phyloP scores from a whole-genome alignment of 2,329 filamentous ascomycete species.

The Ceratocystis cacaofunesta region DNA sequence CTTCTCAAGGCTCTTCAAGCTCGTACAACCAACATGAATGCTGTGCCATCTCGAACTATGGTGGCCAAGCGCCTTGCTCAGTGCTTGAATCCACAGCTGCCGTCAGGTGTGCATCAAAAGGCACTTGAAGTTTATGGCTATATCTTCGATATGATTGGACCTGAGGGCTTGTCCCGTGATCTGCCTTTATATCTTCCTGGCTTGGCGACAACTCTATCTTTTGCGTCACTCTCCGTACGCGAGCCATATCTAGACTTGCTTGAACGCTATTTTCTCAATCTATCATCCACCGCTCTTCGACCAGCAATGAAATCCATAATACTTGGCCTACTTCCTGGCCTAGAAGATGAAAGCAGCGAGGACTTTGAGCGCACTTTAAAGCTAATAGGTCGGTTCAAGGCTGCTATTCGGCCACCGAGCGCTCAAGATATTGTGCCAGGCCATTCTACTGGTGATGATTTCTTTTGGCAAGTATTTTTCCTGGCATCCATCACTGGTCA shows the following conservation, averaged over 20 bases:
- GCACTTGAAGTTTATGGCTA: conserved; percentile 85
- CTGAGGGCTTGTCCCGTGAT: conserved; percentile 64
- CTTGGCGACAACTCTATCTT: conserved; percentile 75
- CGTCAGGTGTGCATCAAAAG: conserved; percentile 95
- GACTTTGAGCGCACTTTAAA: conserved; percentile 82
- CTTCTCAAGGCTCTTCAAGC: conserved; percentile 87
- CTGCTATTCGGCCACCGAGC: conserved; percentile 39
- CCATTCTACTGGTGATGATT: conserved; percentile 56
- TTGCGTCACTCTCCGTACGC: conserved; percentile 83
- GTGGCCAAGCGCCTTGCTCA: conserved; percentile 87
- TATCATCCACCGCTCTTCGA: conserved; percentile 57
- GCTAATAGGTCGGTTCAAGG: conserved; percentile 64
- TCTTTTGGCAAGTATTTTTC: conserved; percentile 98
- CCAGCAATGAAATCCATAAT: conserved; percentile 85
- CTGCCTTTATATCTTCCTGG: conserved; percentile 81
- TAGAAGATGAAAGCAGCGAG: conserved; percentile 93
- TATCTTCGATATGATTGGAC: conserved; percentile 74
- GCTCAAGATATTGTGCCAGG: conserved; percentile 33
- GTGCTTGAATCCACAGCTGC: conserved; percentile 83
- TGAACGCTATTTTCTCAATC: conserved; percentile 60
- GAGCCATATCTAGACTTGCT: conserved; percentile 72
- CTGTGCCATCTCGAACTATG: conserved; percentile 65
- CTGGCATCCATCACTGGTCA: conserved; percentile 82
- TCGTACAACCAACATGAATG: conserved; percentile 53
- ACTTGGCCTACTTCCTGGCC: conserved; percentile 71